A percentile compares a stretch with the other conserved stretches of the same genome.
These are phyloP conservation scores for Nakazawaea wickerhamii DNA, from an alignment of 805 yeast species.

Conservation along the genomic window DNA sequence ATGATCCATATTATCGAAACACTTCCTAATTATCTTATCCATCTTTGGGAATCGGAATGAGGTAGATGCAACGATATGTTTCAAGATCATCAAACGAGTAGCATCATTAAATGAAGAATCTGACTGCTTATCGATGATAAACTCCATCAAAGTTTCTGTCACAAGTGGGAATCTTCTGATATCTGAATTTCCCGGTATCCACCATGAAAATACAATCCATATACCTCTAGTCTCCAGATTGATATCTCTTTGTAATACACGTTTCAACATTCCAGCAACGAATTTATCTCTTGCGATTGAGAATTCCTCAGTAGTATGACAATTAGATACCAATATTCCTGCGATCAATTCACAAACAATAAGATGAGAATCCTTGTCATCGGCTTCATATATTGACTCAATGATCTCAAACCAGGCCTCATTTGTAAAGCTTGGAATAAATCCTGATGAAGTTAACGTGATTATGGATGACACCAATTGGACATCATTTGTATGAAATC, in stretches of 20 bases:
- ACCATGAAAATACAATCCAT: constrained; percentile 76
- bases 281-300: constrained; percentile 38
- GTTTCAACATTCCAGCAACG: constrained; percentile 36
- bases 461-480: constrained; percentile 47
- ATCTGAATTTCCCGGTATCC: constrained; percentile 65
- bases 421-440: constrained; percentile 36
- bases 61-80: constrained; percentile 41
- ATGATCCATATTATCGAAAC: constrained; percentile 50
- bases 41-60: constrained; percentile 52
- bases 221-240: constrained; percentile 68
- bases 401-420: constrained; percentile 50
- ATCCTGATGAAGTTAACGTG: constrained; percentile 40
- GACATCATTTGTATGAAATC: constrained; percentile 63
- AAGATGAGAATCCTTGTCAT: constrained; percentile 74
- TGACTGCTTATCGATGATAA: constrained; percentile 42
- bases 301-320: constrained; percentile 31
- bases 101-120: constrained; percentile 64
- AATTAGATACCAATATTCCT: constrained; percentile 53
- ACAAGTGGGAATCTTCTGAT: constrained; percentile 58
- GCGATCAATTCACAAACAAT: constrained; percentile 64
- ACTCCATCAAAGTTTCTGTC: constrained; percentile 36
- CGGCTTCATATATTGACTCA: constrained; percentile 45
- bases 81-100: constrained; percentile 51
- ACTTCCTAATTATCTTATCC: constrained; percentile 36
- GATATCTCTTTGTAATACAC: constrained; percentile 50